Percentiles rank a stretch among this genome's conserved stretches.
Evolutionary conservation across 441 rosid species (phyloP).

Genomic region (Populus hybrid): DNA sequence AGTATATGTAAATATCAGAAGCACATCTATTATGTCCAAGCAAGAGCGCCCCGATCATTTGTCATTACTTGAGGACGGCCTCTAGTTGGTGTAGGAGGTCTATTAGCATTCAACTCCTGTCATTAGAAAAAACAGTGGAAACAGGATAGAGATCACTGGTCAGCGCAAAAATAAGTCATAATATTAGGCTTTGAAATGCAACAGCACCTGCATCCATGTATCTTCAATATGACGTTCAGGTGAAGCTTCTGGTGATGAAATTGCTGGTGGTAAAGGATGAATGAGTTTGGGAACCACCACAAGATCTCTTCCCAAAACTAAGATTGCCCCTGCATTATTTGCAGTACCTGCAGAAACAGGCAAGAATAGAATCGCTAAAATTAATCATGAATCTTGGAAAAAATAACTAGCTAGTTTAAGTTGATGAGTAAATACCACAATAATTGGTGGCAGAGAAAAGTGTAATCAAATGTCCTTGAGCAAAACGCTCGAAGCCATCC

Average conservation of each 20-base stretch:
- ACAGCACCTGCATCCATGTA: slow-evolving; percentile 97
- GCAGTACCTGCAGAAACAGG: slow-evolving; percentile 70
- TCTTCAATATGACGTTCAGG: slow-evolving; percentile 85
- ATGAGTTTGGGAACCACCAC: slow-evolving; percentile 96
- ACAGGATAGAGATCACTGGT: background rate
- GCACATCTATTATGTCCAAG: slow-evolving; percentile 61
- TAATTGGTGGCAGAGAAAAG: slow-evolving; percentile 98
- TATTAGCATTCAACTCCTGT: slow-evolving; percentile 93
- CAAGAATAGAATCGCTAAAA: slow-evolving; percentile 3
- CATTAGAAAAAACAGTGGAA: background rate
- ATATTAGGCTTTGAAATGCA: slow-evolving; percentile 3
- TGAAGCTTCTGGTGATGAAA: slow-evolving; percentile 79
- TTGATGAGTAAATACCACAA: slow-evolving; percentile 57
- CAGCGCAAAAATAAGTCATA: background rate
- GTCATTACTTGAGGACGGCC: slow-evolving; percentile 82
- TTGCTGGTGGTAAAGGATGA: slow-evolving; percentile 95
- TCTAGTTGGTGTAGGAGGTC: slow-evolving; percentile 97
- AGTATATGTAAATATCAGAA: slow-evolving; percentile 24
- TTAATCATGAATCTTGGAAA: background rate
- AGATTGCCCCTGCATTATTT: slow-evolving; percentile 95
- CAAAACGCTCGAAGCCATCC: slow-evolving; percentile 99
- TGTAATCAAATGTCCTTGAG: slow-evolving; percentile 95
- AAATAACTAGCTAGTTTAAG: background rate
- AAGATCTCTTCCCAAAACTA: slow-evolving; percentile 97
- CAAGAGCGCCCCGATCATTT: slow-evolving; percentile 84